phyloP scores from a whole-genome alignment of 495 filamentous ascomycete genomes.

The Neurospora discreta region DNA sequence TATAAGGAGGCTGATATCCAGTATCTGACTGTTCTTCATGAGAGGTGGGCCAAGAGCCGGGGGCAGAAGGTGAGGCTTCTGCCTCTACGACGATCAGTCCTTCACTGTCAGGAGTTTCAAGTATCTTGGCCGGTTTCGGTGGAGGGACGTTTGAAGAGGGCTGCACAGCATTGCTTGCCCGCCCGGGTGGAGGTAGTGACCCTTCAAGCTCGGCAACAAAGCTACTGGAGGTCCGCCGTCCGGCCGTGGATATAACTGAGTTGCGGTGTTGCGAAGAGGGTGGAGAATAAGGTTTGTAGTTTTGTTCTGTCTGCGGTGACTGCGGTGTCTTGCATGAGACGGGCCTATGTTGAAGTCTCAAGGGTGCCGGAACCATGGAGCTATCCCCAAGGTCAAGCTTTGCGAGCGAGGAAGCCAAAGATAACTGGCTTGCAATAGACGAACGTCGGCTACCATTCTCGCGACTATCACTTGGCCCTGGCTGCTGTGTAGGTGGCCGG shows the following conservation, averaged over 20 bases:
- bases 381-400: not conserved
- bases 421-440: not conserved
- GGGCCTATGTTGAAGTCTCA: not conserved
- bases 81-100: not conserved
- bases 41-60: not conserved
- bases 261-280: not conserved
- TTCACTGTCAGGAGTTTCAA: not conserved
- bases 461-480: not conserved
- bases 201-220: not conserved
- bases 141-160: not conserved
- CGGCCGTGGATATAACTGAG: not conserved
- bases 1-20: not conserved
- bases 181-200: not conserved
- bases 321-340: not conserved
- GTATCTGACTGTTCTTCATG: not conserved
- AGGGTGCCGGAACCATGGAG: not conserved
- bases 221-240: not conserved
- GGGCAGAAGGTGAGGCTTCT: not conserved
- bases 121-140: not conserved
- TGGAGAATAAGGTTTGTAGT: not conserved
- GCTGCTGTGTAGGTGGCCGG: not conserved
- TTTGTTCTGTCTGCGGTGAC: not conserved
- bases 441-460: not conserved
- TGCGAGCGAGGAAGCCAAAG: not conserved
- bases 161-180: not conserved